Evolutionary conservation across 2,329 filamentous ascomycete genomes (phyloP), one percentile per base, ranked within the genome.

Genomic region (Beauveria medogensis): DNA sequence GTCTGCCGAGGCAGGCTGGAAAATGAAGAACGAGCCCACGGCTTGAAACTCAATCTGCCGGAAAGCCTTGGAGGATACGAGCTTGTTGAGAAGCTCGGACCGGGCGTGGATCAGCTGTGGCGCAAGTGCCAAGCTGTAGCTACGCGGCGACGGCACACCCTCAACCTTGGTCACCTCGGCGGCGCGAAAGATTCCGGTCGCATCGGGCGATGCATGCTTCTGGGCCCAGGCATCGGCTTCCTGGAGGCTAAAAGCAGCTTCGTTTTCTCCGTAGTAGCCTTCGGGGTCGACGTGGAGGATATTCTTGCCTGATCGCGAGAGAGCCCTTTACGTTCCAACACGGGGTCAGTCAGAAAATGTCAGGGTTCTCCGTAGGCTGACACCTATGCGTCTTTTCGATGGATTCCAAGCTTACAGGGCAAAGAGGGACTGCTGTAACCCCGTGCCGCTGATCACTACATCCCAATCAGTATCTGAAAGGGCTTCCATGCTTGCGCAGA

Each of bases 11-110:
- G 70, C 30, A 1, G 74, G 69, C 62, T 81, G 78, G 69, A 87
- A 87, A 60, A 97, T 85, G 82, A 89, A 97, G 84, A 93, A 97
- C 61, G 90, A 93, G 28, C 93, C 93, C 28, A 97, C 90, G 30
- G 93, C 91, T 64, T 94, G 84, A 67, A 97, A 97, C 71, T 97
- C 93, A 52, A 99, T 82, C 75, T 97, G 92, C 24, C 88, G 85
- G 69, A 93, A 93, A 14, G 92, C 89, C 67, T 87, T 89, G 7
- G 93, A 96, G 2, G 92, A 91, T n/a, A 97, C 90, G 18, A 97
- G 83, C 68, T 87, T 83, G 9, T 86, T 83, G 5, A 97, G 78
- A 40, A 97, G 81, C 65, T 84, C 80, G 2, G 92, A 96, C 59
- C 88, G 87, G 10, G 90, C 84, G 73, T 97, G 94, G 58, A 97